These are phyloP conservation scores for Pittosporum tobira DNA, from an alignment of 129 eudicot genomes.

Conservation along the genomic window DNA sequence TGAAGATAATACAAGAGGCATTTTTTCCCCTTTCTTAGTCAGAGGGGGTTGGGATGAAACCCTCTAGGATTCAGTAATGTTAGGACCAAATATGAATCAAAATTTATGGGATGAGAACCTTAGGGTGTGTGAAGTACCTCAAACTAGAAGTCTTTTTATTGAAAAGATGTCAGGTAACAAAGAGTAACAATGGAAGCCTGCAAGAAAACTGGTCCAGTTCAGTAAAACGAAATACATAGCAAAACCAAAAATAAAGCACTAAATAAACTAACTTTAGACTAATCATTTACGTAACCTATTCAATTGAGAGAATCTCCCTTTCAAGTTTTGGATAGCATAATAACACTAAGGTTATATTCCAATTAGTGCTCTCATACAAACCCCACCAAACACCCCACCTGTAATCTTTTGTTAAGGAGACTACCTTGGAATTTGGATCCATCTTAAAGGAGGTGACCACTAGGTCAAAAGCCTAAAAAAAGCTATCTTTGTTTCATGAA, in stretches of 20 bases:
- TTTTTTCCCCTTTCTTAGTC: background rate
- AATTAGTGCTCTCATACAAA: too few relatives aligned
- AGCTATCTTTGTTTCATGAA: too few relatives aligned
- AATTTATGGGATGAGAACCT: background rate
- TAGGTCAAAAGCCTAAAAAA: too few relatives aligned
- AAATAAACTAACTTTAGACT: too few relatives aligned
- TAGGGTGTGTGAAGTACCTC: background rate
- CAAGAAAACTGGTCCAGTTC: slow-evolving; percentile 5
- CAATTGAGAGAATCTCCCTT: too few relatives aligned
- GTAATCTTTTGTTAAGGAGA: too few relatives aligned
- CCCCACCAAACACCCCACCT: too few relatives aligned
- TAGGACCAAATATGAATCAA: background rate
- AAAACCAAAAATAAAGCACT: slow-evolving; percentile 1
- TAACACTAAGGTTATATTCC: too few relatives aligned
- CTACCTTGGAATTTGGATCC: too few relatives aligned
- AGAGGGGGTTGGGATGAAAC: background rate
- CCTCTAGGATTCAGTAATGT: background rate
- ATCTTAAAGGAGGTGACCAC: too few relatives aligned
- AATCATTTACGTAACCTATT: too few relatives aligned
- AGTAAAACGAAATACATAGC: background rate
- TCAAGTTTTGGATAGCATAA: too few relatives aligned
- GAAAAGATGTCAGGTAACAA: background rate
- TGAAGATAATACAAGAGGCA: slow-evolving; percentile 34
- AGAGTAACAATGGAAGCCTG: background rate
- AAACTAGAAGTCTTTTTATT: background rate